A percentile compares a stretch with the other conserved stretches of the same genome.
phyloP scores from a whole-genome alignment of 2,329 filamentous ascomycete species.

The Apiospora koreana region DNA sequence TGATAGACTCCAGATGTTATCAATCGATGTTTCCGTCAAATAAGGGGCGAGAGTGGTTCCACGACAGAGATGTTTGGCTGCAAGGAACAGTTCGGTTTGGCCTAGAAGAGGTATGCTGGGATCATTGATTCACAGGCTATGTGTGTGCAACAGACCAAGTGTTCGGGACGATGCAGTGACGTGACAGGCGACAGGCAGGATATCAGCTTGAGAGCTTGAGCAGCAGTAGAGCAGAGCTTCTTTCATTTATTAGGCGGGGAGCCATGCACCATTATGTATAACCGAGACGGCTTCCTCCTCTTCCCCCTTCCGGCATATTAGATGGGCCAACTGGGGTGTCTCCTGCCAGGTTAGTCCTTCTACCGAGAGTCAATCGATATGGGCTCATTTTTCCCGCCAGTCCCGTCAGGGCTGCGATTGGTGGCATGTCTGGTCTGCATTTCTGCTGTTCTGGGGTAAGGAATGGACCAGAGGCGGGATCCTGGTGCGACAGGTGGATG shows the following conservation, averaged over 20 bases:
- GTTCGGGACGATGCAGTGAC: background rate
- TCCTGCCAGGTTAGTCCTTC: background rate
- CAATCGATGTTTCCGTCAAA: background rate
- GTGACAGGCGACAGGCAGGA: background rate
- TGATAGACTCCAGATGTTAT: background rate
- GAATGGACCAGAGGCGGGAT: background rate
- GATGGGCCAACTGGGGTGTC: background rate
- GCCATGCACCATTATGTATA: background rate
- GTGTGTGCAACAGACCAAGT: background rate
- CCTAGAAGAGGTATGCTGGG: background rate
- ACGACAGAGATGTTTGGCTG: background rate
- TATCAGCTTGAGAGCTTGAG: background rate
- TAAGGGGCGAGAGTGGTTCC: background rate
- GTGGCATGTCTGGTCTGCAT: background rate
- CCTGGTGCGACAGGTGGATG: background rate
- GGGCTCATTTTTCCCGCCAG: slow-evolving; percentile 5
- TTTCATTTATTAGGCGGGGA: background rate
- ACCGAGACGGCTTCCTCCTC: background rate
- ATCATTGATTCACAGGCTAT: background rate
- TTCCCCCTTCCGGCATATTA: background rate
- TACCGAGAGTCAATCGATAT: slow-evolving; percentile 2
- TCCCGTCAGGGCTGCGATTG: background rate
- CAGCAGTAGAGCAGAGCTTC: background rate
- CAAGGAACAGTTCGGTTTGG: background rate
- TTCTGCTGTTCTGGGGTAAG: background rate